phyloP scores from a whole-genome alignment of 169 alveolate species.

The Cyclospora cayetanensis region DNA sequence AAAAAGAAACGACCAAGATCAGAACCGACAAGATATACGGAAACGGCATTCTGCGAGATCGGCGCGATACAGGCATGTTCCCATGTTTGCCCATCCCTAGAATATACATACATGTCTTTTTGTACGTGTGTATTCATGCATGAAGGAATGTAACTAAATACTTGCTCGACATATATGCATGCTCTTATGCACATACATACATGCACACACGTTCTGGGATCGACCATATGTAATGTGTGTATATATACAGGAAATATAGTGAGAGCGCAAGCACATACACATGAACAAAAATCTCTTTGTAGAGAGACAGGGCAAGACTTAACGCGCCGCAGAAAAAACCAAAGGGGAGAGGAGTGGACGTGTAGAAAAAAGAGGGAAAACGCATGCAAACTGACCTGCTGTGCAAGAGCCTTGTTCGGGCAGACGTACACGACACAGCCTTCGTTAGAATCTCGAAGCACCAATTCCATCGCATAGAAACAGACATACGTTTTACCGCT shows the following conservation, averaged over 20 bases:
- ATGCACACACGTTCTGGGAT: not conserved
- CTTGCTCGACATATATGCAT: not conserved
- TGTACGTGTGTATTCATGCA: not conserved
- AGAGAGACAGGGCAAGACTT: too few species aligned
- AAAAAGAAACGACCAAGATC: too few species aligned
- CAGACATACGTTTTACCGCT: slow-evolving; percentile 94
- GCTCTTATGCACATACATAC: not conserved
- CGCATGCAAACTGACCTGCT: slow-evolving; percentile 75
- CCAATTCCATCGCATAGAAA: slow-evolving; percentile 91
- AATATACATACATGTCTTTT: not conserved
- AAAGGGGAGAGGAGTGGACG: too few species aligned
- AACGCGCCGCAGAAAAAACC: too few species aligned
- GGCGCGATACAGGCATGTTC: too few species aligned
- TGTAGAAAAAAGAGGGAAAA: not conserved
- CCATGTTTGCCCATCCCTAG: too few species aligned
- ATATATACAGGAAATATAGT: too few species aligned
- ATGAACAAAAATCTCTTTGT: too few species aligned
- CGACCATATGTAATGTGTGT: not conserved
- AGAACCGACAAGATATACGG: too few species aligned
- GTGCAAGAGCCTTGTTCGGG: slow-evolving; percentile 91
- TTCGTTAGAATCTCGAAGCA: not conserved
- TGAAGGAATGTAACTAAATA: not conserved
- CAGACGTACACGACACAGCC: slow-evolving; percentile 90
- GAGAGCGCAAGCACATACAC: too few species aligned
- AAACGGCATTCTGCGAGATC: too few species aligned